phyloP scores from a whole-genome alignment of 768 basidiomycete genomes.

The Trametes cubensis region DNA sequence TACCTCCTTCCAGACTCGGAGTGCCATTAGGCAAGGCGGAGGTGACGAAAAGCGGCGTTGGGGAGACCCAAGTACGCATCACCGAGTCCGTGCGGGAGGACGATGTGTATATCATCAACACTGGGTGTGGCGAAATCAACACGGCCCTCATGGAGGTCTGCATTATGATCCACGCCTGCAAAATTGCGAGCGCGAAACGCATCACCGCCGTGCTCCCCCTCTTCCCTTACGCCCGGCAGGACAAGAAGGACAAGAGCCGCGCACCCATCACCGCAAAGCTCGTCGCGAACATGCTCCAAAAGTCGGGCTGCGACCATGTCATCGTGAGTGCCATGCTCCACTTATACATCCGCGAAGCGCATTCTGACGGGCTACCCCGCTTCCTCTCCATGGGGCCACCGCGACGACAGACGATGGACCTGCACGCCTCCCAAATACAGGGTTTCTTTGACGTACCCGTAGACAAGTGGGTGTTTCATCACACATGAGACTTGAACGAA shows the following conservation, averaged over 20 bases:
- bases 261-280: slow-evolving; percentile 98
- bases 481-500: slow-evolving; percentile 18
- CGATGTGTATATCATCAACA: slow-evolving; percentile 98
- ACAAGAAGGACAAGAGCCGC: slow-evolving; percentile 99
- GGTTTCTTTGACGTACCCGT: slow-evolving; percentile 99
- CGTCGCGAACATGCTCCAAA: slow-evolving; percentile 96
- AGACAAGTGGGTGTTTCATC: slow-evolving; percentile 80
- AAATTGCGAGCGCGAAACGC: slow-evolving; percentile 96
- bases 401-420: slow-evolving; percentile 84
- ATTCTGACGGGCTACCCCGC: slow-evolving; percentile 11
- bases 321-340: slow-evolving; percentile 63
- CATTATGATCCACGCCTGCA: slow-evolving; percentile 99
- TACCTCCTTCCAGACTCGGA: slow-evolving; percentile 66
- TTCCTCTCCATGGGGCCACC: background rate
- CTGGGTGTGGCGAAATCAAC: slow-evolving; percentile 84
- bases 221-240: slow-evolving; percentile 96
- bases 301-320: slow-evolving; percentile 93
- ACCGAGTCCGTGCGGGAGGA: slow-evolving; percentile 95
- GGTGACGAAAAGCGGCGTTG: slow-evolving; percentile 85
- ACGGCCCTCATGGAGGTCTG: slow-evolving; percentile 97
- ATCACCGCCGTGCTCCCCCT: slow-evolving; percentile 99
- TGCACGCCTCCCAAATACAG: slow-evolving; percentile 98
- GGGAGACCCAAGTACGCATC: slow-evolving; percentile 91
- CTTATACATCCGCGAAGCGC: background rate
- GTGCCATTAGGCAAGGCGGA: slow-evolving; percentile 86